Conservation (phyloP, 148 eudicot genomes). For the Fagopyrum homotropicum region DNA sequence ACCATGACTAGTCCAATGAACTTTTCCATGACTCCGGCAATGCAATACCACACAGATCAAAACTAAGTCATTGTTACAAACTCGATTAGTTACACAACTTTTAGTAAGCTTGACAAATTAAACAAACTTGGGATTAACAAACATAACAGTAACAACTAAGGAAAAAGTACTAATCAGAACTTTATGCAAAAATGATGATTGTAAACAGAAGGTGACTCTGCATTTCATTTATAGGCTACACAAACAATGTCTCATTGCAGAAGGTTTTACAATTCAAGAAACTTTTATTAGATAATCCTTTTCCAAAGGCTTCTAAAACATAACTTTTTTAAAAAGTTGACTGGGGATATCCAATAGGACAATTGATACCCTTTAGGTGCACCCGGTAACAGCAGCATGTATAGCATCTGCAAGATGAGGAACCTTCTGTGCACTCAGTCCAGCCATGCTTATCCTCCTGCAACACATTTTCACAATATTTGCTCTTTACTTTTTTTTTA, state of each 20-base stretch:
- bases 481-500: neutral
- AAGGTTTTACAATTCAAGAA: neutral
- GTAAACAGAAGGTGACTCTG: neutral
- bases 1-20: no score
- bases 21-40: no score
- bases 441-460: conserved; percentile 99
- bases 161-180: neutral
- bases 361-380: conserved; percentile 22
- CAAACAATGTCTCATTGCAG: neutral
- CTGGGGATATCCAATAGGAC: neutral
- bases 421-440: conserved; percentile 77
- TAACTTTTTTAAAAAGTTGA: neutral
- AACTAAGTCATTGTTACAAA: no score
- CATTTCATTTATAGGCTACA: neutral
- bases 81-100: no score
- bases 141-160: neutral
- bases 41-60: no score
- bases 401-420: conserved; percentile 95
- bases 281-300: conserved; percentile 4
- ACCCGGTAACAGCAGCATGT: conserved; percentile 75
- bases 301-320: conserved; percentile 10
- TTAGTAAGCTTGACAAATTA: no score
- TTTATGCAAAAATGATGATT: neutral
- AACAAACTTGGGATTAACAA: neutral
- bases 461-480: neutral